These are phyloP conservation scores for Blastobotrys peoriensis DNA, from an alignment of 805 yeast genomes.

Conservation along the genomic window DNA sequence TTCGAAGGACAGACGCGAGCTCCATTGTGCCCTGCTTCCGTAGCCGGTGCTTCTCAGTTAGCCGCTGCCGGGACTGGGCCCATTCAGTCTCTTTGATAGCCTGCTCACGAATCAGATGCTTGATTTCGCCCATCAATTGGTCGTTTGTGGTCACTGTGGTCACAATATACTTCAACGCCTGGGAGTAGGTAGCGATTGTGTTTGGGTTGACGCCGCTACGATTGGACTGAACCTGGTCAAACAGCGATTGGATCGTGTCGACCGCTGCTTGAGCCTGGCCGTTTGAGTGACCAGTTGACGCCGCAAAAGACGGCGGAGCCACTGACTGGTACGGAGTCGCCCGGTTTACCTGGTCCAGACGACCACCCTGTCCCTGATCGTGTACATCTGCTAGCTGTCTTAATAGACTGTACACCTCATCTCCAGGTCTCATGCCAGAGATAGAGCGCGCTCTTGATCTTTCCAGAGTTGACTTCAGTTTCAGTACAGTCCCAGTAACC, in stretches of 20 bases:
- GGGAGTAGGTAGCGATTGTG: constrained; percentile 13
- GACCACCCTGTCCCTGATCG: too few species aligned
- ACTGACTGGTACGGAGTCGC: too few species aligned
- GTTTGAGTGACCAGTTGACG: too few species aligned
- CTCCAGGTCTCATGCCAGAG: constrained; percentile 1
- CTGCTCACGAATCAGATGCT: constrained; percentile 16
- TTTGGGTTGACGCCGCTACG: constrained; percentile 10
- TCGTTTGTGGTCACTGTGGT: constrained; percentile 13
- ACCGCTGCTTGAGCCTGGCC: not conserved
- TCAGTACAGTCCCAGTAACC: too few species aligned
- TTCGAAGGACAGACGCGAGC: constrained; percentile 11
- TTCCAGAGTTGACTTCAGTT: too few species aligned
- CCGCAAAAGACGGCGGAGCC: too few species aligned
- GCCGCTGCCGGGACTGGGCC: constrained; percentile 11
- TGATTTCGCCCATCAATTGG: constrained; percentile 9
- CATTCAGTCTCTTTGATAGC: constrained; percentile 15
- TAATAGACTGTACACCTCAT: constrained; percentile 5
- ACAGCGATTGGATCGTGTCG: not conserved
- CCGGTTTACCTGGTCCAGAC: too few species aligned
- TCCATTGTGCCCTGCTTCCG: constrained; percentile 8
- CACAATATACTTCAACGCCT: constrained; percentile 18
- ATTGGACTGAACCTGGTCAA: not conserved
- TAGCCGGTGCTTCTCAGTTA: constrained; percentile 8
- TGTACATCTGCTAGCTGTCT: constrained; percentile 9
- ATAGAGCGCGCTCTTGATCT: too few species aligned